phyloP scores from a whole-genome alignment of 2,329 filamentous ascomycete genomes.

The Aotearoamyces nothofagi region DNA sequence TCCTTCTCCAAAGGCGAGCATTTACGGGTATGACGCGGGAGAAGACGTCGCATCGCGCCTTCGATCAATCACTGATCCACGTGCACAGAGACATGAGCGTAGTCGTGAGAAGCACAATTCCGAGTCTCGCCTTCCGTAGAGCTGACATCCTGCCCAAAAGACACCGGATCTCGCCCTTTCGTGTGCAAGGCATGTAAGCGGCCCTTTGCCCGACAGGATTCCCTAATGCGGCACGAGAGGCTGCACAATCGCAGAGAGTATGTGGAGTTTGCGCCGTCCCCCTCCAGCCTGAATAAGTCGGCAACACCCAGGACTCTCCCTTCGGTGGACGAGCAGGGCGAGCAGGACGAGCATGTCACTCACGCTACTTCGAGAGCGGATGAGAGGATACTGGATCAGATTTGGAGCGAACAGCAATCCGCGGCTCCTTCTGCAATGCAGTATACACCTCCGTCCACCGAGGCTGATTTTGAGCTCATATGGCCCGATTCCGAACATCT shows the following conservation, averaged over 20 bases:
- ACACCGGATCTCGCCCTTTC: slow-evolving; percentile 25
- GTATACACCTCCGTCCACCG: slow-evolving; percentile 12
- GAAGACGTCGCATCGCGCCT: no score
- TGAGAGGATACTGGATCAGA: slow-evolving; percentile 10
- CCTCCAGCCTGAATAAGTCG: background rate
- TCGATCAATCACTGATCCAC: no score
- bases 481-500: slow-evolving; percentile 29
- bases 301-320: background rate
- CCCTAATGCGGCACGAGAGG: slow-evolving; percentile 24
- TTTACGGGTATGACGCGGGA: no score
- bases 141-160: no score
- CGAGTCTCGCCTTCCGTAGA: no score
- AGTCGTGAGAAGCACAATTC: no score
- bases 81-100: no score
- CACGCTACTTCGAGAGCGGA: no score
- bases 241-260: slow-evolving; percentile 18
- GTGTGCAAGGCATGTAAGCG: slow-evolving; percentile 22
- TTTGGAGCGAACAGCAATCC: slow-evolving; percentile 14
- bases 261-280: background rate
- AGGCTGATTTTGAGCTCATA: slow-evolving; percentile 25
- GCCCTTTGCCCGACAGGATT: slow-evolving; percentile 25
- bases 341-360: no score
- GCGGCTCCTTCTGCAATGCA: slow-evolving; percentile 12
- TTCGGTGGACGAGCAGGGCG: no score
- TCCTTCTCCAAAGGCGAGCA: no score